Evolutionary conservation across 352 stramenopile species (phyloP).

Genomic region (Globisporangium sylvaticum): DNA sequence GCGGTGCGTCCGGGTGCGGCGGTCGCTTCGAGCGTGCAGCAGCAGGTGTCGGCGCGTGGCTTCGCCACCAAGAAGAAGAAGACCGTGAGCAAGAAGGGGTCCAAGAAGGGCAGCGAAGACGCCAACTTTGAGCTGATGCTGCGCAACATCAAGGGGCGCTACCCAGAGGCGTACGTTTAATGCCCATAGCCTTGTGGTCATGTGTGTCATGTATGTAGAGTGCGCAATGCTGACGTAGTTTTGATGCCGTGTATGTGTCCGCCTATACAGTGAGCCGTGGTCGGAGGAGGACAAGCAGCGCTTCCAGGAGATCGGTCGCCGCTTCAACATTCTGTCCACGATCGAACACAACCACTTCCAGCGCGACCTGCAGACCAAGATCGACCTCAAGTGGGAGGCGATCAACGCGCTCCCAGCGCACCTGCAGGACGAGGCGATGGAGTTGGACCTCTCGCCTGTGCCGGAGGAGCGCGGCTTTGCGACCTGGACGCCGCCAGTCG

Average conservation of each 20-base stretch:
- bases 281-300: constrained; percentile 75
- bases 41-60: constrained; percentile 6
- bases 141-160: constrained; percentile 72
- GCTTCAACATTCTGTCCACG: constrained; percentile 75
- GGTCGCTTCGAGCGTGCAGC: background rate
- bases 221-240: background rate
- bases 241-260: constrained; percentile 1
- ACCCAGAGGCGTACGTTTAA: constrained; percentile 58
- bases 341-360: constrained; percentile 88
- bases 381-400: constrained; percentile 89
- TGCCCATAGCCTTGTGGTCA: background rate
- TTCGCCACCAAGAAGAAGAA: constrained; percentile 19
- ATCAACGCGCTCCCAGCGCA: constrained; percentile 84
- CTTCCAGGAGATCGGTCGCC: constrained; percentile 75
- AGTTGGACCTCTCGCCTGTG: constrained; percentile 55
- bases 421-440: constrained; percentile 74
- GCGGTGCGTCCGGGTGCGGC: background rate
- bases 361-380: constrained; percentile 89
- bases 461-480: constrained; percentile 72
- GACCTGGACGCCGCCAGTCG: constrained; percentile 86
- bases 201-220: background rate
- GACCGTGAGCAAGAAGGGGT: constrained; percentile 12
- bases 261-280: constrained; percentile 52
- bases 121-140: constrained; percentile 85
- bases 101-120: constrained; percentile 29